phyloP scores from a whole-genome alignment of 2,329 filamentous ascomycete genomes.

The Ophiocordyceps robertsii region DNA sequence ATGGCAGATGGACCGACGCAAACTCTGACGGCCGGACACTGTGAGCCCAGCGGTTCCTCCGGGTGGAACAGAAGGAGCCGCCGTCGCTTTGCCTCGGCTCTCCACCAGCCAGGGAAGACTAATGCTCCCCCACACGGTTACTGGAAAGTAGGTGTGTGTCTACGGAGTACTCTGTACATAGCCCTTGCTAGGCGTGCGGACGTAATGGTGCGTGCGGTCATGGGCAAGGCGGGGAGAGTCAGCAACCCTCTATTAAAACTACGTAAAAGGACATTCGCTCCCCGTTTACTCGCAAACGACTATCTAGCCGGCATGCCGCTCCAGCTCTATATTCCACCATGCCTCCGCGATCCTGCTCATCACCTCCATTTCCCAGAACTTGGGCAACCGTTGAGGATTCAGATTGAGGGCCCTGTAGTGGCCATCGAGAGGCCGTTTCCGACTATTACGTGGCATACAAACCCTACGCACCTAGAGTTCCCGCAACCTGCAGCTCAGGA shows the following conservation, averaged over 20 bases:
- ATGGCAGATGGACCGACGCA: too few species aligned
- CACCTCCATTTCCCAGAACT: background rate
- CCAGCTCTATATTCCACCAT: slow-evolving; percentile 1
- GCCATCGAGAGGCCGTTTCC: background rate
- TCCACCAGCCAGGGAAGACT: too few species aligned
- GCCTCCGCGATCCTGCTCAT: background rate
- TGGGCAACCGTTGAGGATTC: background rate
- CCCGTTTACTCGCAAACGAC: background rate
- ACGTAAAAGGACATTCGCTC: background rate
- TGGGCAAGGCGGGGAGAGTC: background rate
- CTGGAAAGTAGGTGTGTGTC: too few species aligned
- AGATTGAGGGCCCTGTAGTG: background rate
- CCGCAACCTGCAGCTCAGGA: background rate
- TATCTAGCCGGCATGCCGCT: background rate
- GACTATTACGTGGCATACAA: background rate
- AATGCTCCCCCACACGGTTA: too few species aligned
- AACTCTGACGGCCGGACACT: too few species aligned
- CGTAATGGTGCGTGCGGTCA: background rate
- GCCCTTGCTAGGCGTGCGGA: too few species aligned
- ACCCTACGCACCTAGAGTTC: background rate
- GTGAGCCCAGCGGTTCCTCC: too few species aligned
- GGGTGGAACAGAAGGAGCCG: too few species aligned
- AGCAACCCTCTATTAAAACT: background rate
- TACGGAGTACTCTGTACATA: too few species aligned
- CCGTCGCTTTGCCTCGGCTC: too few species aligned